Base-by-base conservation (phyloP, 129 eudicot species). In the Smallanthus sonchifolius region DNA sequence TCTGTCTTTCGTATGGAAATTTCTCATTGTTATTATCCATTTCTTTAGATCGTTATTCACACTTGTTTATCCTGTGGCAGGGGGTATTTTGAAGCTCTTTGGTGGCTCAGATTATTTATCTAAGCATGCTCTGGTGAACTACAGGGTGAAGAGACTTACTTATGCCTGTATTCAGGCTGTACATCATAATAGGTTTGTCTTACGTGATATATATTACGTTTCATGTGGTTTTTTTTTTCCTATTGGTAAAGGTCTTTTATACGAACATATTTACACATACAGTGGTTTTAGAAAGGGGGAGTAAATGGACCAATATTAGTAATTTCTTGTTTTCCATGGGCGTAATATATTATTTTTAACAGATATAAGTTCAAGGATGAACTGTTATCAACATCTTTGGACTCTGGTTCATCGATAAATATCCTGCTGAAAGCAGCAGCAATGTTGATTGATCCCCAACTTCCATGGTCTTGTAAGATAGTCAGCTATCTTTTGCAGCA, bases 401-500 rank as follows among this genome's bases (percentile, higher is more conserved):
- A 79, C 34, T 86, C 85, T 16, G 70, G 74, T 70, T 70, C 81
- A 72, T 75, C 92, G 59, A 81, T 81, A 47, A 79, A 67, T 47
- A 67, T 86, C 75, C 83, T 93, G 79, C 83, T 93, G 65, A 89
- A 88, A 78, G 82, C 97, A 40, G 79, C 85, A 45, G 57, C 70
- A 38, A 75, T 77, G 81, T 77, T 93, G 83, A 83, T 85, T 69
- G 92, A 93, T 76, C 87, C 76, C 55, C 74, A 76, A 69, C 92
- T 93, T 76, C 95, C 98, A 36, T 93, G 98, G 98, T 77, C 97
- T 75, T 90, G 98, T 77, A 83, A 76, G 69, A 79, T 82, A 52
- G 85, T 84, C 82, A 69, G 82, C 83, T 83, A 86, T 78, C 85
- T 93, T 59, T 74, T 87, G 82, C 84, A 76, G 59, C 87, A 79